These are phyloP conservation scores for Ogataea minuta DNA, from an alignment of 805 yeast genomes.

Conservation along the genomic window DNA sequence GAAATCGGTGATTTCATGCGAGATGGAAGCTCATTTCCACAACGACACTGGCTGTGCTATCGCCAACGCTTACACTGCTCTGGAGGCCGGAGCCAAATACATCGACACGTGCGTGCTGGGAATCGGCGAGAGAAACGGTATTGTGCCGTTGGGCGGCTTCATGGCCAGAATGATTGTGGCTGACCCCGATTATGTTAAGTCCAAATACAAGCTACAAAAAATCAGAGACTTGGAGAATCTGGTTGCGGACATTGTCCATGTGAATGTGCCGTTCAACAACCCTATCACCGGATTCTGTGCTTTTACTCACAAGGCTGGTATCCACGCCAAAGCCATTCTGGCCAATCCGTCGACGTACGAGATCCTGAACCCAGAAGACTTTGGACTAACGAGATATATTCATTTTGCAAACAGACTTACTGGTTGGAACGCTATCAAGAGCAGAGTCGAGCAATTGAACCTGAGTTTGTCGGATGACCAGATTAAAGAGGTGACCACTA, in stretches of 20 bases:
- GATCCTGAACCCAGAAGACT: slow-evolving; percentile 90
- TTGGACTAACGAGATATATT: slow-evolving; percentile 93
- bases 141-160: slow-evolving; percentile 94
- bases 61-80: slow-evolving; percentile 96
- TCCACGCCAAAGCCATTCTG: slow-evolving; percentile 96
- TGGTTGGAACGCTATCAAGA: slow-evolving; percentile 98
- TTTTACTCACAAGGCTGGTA: slow-evolving; percentile 98
- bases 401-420: slow-evolving; percentile 98
- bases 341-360: slow-evolving; percentile 99
- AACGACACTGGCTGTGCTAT: slow-evolving; percentile 99
- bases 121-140: slow-evolving; percentile 98
- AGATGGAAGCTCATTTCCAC: slow-evolving; percentile 98
- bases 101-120: slow-evolving; percentile 96
- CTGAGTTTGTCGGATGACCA: slow-evolving; percentile 86
- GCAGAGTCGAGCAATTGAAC: slow-evolving; percentile 96
- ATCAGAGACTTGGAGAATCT: slow-evolving; percentile 92
- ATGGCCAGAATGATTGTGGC: slow-evolving; percentile 99
- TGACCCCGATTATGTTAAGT: slow-evolving; percentile 90
- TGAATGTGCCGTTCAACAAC: slow-evolving; percentile 95
- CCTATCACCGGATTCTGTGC: slow-evolving; percentile 99
- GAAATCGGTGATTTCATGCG: slow-evolving; percentile 91
- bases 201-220: slow-evolving; percentile 94
- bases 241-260: slow-evolving; percentile 97
- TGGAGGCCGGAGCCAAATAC: slow-evolving; percentile 95
- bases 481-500: slow-evolving; percentile 89